Base-by-base conservation (phyloP, 495 filamentous ascomycete genomes). In the Articulospora tetracladia region DNA sequence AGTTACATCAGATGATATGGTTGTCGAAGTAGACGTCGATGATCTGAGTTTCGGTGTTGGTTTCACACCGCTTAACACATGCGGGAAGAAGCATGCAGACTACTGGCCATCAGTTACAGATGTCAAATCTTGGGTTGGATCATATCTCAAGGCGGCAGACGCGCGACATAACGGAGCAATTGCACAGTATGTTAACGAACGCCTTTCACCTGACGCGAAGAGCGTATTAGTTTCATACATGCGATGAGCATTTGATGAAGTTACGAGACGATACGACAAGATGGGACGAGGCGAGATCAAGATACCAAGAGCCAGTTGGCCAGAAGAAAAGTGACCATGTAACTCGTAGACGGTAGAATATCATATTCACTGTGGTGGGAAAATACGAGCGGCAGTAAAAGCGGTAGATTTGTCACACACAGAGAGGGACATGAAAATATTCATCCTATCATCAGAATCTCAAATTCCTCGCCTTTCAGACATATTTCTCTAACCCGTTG, bases 21-120 rank as follows among this genome's bases (percentile, higher is more conserved):
- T 93, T 63, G 79, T 82, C 17, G 69, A 74, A 23, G 92, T 96
- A 66, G 94, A 98, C 65, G 87, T 94, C 48, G 94, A 98, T 63
- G 93, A 98, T 70, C 84, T 96, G 68, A 86, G 89, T 53, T 99
- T 98, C 66, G 95, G 93, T 12, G 85, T 96, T 46, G 92, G 91
- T 1, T 99, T 95, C 74, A 97, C 94, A 1, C 83, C 88, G 41
- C 79, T 99, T 57, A 93, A 90, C 70, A 97, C 94, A 1, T 91
- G 93, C 72, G 89, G 87, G 70, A 82, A 84, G 53, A 64, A 71
- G 0, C 61, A 79, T 10, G 78, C 77, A 56, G 93, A 96, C 68
- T 85, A 88, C 20, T 96, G 86, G 81, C 89, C 92, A 30, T 87
- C 95, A 55, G 87, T 93, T 10, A 77, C 77, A 10, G 89, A 95